Base-by-base conservation (phyloP, 2,329 filamentous ascomycete species). In the Coniella lustricola region DNA sequence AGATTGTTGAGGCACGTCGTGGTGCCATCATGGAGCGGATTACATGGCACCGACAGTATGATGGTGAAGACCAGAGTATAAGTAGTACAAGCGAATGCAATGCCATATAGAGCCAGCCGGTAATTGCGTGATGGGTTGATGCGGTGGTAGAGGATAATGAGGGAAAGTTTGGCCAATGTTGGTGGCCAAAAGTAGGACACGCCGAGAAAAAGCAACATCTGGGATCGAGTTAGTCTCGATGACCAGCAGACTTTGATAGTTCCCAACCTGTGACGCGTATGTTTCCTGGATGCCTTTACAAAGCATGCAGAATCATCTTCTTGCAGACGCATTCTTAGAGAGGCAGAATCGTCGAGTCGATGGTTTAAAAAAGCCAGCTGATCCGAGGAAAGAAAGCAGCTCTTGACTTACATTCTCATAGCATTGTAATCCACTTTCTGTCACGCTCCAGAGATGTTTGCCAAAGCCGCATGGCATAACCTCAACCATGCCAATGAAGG, bases 1-100 rank as follows among this genome's bases (percentile, higher is more conserved):
- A 71, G 66, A 50, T 71, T 67, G 46, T 68, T 59, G 43, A 75
- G 62, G 54, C 72, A 75, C 33, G 46, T 59, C 58, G 45, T 43
- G 31, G 47, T 56, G 18, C 50, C 49, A 2, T 48, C 48, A 16
- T 49, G 37, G 25, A 55, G 50, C 3, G 59, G 58, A 39, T 56
- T 59, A 50, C 59, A 61, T 4, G 58, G 60, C 4, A 54, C 58
- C 14, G 51, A 51, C 17, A 57, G 54, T 44, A 61, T 45, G 36
- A 40, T 37, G 9, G 54, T 56, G 37, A 59, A 55, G 36, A 51
- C 50, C 9, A 58, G n/a, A 7, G 59, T 56, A 43, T 59, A 54
- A 8, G 29, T 33, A 7, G 33, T 44, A 35, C 48, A 36, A 20
- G 40, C 42, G 37, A 43, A 49, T n/a, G 42, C 54, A 25, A 54